Evolutionary conservation across 139 green algal species (phyloP), one percentile per base, ranked within the genome.

Genomic region (Raphidocelis subcapitata): DNA sequence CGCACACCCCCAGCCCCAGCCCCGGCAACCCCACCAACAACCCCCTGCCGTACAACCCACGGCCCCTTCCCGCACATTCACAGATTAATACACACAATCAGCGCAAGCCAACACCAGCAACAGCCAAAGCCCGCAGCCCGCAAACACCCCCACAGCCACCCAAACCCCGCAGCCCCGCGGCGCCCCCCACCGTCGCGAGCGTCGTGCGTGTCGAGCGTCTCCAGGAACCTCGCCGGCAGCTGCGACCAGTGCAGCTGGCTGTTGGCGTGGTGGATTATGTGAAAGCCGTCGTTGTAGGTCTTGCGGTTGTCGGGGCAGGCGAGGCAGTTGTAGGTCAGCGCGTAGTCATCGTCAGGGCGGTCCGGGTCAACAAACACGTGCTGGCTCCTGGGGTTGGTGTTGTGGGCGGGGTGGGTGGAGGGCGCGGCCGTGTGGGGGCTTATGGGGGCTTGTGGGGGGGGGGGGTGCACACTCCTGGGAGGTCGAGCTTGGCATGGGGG

Each of bases 251-350:
- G 93, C 31, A 89, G 47, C 56, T 84, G 79, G 16, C 83, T 90
- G 75, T 97, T 97, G 56, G 87, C 73, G 74, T 98, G 94, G 76
- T 98, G 93, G 33, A 93, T 57, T 18, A 94, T 80, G 78, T 98
- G 93, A 80, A 96, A 97, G 16, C 93, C 93, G 46, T 98, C 93
- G 67, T 98, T 97, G 87, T 93, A 98, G 0, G 82, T 92, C 2
- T 71, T 74, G 12, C 61, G 35, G 69, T 98, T 98, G 79, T 97
- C 93, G 0, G 62, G 14, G 28, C 80, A 88, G 23, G 75, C 82
- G 8, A 95, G 28, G 66, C 86, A 92, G 70, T 95, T 97, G 91
- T 97, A 98, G 28, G 93, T 87, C 41, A 88, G 67, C 35, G 57
- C 44, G 66, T 89, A 93, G 26, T 66, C 51, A 28, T 72, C 85